A percentile compares a stretch with the other conserved stretches of the same genome.
Conservation (phyloP, 2,329 filamentous ascomycete genomes). For the Aspergillus persii region DNA sequence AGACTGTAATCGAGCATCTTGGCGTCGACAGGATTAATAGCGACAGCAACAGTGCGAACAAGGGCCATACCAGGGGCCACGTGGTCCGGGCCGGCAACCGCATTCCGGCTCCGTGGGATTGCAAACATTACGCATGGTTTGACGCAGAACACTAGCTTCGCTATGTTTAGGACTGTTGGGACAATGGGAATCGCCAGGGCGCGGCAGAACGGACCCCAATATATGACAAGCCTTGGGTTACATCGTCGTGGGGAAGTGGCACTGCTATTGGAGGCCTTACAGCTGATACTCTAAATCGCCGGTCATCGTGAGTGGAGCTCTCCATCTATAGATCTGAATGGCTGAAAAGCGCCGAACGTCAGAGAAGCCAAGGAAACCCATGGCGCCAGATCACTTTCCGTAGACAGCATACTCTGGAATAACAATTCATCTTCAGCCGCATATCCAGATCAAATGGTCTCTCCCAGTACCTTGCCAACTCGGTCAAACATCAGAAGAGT, state of each 20-base stretch:
- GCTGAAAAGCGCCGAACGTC: slow-evolving; percentile 2
- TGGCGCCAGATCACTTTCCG: slow-evolving; percentile 2
- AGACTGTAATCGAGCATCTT: slow-evolving; percentile 11
- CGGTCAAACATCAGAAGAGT: slow-evolving; percentile 3
- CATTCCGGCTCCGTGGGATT: slow-evolving; percentile 1
- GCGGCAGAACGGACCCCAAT: slow-evolving; percentile 1
- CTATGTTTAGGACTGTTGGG: background rate
- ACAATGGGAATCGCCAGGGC: slow-evolving; percentile 4
- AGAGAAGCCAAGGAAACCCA: slow-evolving; percentile 2
- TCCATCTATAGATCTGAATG: slow-evolving; percentile 1
- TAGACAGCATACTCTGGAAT: slow-evolving; percentile 4
- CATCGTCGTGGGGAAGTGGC: slow-evolving; percentile 1
- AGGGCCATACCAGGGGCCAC: slow-evolving; percentile 5
- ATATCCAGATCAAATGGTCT: slow-evolving; percentile 4
- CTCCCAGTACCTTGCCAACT: slow-evolving; percentile 4
- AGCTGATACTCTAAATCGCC: slow-evolving; percentile 2
- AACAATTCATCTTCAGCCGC: slow-evolving; percentile 2
- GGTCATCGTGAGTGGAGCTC: slow-evolving; percentile 3
- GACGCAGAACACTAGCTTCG: slow-evolving; percentile 1
- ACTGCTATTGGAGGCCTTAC: slow-evolving; percentile 1
- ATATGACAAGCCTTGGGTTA: slow-evolving; percentile 1
- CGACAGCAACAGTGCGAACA: slow-evolving; percentile 8
- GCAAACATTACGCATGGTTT: slow-evolving; percentile 1
- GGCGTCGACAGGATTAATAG: slow-evolving; percentile 13
- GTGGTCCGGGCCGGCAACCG: slow-evolving; percentile 1